Conservation (phyloP, 306 rosid species). For the Glycyrrhiza uralensis region DNA sequence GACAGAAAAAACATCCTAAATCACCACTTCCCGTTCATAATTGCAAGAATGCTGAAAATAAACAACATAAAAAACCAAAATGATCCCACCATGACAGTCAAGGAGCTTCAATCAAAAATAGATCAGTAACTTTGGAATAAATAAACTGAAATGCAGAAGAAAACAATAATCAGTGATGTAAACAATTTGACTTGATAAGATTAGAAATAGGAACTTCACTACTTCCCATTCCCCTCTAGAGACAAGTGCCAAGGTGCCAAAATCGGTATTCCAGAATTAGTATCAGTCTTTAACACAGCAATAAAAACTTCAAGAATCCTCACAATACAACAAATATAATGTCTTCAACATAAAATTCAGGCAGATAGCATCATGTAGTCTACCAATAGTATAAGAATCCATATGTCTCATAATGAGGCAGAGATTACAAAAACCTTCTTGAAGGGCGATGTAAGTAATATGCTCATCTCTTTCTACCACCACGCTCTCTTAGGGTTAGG, state of each 20-base stretch:
- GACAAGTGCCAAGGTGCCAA: conserved; percentile 45
- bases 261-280: conserved; percentile 60
- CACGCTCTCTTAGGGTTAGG: conserved; percentile 89
- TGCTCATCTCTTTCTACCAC: conserved; percentile 92
- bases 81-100: conserved; percentile 27
- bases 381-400: conserved; percentile 25
- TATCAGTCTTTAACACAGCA: conserved; percentile 37
- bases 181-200: conserved; percentile 25
- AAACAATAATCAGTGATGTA: conserved; percentile 29
- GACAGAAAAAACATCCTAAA: background rate
- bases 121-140: conserved; percentile 22
- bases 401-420: conserved; percentile 32
- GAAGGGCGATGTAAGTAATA: conserved; percentile 16
- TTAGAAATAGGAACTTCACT: conserved; percentile 39
- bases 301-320: conserved; percentile 11
- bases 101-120: conserved; percentile 26
- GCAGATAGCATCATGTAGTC: conserved; percentile 27
- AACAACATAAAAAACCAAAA: background rate
- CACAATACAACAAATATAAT: conserved; percentile 20
- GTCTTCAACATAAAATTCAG: conserved; percentile 28
- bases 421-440: conserved; percentile 57
- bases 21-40: conserved; percentile 26
- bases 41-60: conserved; percentile 5
- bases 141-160: conserved; percentile 34
- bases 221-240: conserved; percentile 52